Conservation (phyloP, 2,329 filamentous ascomycete genomes). For the Calonectria hawksworthii region DNA sequence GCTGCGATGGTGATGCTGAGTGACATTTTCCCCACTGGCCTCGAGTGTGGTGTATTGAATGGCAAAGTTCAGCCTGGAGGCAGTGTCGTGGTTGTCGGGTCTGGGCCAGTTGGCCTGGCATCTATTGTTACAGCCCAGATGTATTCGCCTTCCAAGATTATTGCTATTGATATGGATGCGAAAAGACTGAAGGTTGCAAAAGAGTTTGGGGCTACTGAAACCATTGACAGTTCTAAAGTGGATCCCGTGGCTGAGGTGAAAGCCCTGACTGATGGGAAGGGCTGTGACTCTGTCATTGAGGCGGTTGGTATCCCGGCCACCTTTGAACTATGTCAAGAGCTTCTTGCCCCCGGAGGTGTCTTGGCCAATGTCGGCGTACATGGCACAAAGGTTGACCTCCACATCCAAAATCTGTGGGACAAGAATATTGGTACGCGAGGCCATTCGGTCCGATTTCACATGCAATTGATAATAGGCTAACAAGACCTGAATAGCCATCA, state of each 20-base stretch:
- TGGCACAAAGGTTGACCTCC: conserved; percentile 64
- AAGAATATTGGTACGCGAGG: conserved; percentile 61
- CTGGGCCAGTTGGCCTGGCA: conserved; percentile 69
- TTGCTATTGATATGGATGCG: conserved; percentile 66
- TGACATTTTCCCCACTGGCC: conserved; percentile 69
- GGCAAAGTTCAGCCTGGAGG: conserved; percentile 65
- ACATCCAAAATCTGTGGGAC: conserved; percentile 68
- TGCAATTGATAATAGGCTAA: background rate
- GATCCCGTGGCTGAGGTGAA: conserved; percentile 56
- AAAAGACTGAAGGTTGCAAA: conserved; percentile 62
- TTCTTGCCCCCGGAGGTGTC: conserved; percentile 66
- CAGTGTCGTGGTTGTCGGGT: conserved; percentile 68
- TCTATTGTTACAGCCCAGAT: conserved; percentile 67
- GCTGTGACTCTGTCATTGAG: conserved; percentile 71
- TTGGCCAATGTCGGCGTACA: conserved; percentile 73
- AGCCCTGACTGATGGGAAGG: conserved; percentile 62
- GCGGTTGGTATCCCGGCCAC: conserved; percentile 68
- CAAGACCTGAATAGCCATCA: conserved; percentile 52
- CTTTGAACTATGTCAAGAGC: conserved; percentile 66
- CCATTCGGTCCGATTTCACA: too few relatives aligned
- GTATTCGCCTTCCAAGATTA: conserved; percentile 65
- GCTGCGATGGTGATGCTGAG: conserved; percentile 63
- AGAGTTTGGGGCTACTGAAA: conserved; percentile 62
- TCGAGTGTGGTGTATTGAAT: conserved; percentile 67
- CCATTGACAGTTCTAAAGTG: conserved; percentile 54